Evolutionary conservation across 2,329 filamentous ascomycete genomes (phyloP).

Genomic region (Colletotrichum liriopes): DNA sequence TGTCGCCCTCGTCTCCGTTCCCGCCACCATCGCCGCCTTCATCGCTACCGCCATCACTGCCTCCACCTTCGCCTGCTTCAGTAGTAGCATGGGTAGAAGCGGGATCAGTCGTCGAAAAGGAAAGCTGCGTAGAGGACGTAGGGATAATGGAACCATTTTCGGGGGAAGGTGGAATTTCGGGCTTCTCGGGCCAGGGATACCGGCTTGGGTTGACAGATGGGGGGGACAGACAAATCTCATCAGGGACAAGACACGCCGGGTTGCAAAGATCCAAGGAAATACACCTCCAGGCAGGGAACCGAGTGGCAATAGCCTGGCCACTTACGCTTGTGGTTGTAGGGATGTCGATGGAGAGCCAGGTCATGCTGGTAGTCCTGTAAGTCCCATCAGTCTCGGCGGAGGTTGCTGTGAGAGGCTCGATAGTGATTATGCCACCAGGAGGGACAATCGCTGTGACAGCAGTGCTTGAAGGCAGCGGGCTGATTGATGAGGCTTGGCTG

Average conservation of each 20-base stretch:
- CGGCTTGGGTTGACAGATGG: constrained; percentile 10
- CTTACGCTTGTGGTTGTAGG: background rate
- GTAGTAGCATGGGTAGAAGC: background rate
- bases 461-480: background rate
- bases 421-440: constrained; percentile 13
- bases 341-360: constrained; percentile 37
- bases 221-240: constrained; percentile 3
- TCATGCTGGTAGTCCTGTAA: constrained; percentile 28
- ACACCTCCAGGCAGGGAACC: constrained; percentile 31
- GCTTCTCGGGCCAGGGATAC: constrained; percentile 25
- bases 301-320: background rate
- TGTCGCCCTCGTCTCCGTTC: too few relatives aligned
- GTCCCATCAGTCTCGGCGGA: constrained; percentile 8
- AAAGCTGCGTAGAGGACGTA: background rate
- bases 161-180: background rate
- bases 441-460: background rate
- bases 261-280: constrained; percentile 31
- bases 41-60: background rate
- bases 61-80: background rate
- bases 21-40: background rate
- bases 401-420: constrained; percentile 26
- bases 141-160: background rate
- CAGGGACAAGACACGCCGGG: constrained; percentile 20
- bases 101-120: background rate
- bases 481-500: background rate